These are phyloP conservation scores for Dendrostoma leiphaemia DNA, from an alignment of 2,329 filamentous ascomycete species.

Conservation along the genomic window DNA sequence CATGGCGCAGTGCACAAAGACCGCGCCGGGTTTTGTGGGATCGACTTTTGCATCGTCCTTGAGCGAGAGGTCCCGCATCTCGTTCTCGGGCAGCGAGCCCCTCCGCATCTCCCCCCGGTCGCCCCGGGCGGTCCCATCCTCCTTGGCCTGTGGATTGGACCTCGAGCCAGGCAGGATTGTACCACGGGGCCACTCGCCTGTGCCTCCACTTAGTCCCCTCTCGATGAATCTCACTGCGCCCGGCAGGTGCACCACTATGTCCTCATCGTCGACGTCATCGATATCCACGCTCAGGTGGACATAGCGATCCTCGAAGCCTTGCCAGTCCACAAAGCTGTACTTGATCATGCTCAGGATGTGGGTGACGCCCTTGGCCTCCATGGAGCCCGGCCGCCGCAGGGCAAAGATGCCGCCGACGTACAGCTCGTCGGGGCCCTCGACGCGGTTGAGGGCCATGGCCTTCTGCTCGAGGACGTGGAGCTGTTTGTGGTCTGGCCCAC, in stretches of 20 bases:
- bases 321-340: conserved; percentile 38
- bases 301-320: conserved; percentile 54
- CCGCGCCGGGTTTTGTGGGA: conserved; percentile 34
- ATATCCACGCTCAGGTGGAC: conserved; percentile 78
- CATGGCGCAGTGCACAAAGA: conserved; percentile 78
- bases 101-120: neutral
- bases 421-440: conserved; percentile 40
- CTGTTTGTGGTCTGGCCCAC: conserved; percentile 14
- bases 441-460: conserved; percentile 40
- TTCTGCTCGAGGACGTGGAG: conserved; percentile 20
- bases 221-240: conserved; percentile 81
- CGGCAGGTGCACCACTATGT: conserved; percentile 79
- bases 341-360: conserved; percentile 81
- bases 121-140: neutral
- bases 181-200: neutral
- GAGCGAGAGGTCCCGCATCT: conserved; percentile 3
- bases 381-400: conserved; percentile 66
- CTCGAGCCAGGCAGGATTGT: conserved; percentile 6
- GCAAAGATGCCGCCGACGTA: conserved; percentile 65
- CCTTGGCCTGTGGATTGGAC: neutral
- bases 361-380: conserved; percentile 75
- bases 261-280: conserved; percentile 87
- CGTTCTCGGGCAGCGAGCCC: neutral
- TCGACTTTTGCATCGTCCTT: conserved; percentile 12
- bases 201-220: conserved; percentile 52